These are phyloP conservation scores for Lunularia cruciata DNA, from an alignment of 225 moss, liverwort and hornwort genomes.

Conservation along the genomic window DNA sequence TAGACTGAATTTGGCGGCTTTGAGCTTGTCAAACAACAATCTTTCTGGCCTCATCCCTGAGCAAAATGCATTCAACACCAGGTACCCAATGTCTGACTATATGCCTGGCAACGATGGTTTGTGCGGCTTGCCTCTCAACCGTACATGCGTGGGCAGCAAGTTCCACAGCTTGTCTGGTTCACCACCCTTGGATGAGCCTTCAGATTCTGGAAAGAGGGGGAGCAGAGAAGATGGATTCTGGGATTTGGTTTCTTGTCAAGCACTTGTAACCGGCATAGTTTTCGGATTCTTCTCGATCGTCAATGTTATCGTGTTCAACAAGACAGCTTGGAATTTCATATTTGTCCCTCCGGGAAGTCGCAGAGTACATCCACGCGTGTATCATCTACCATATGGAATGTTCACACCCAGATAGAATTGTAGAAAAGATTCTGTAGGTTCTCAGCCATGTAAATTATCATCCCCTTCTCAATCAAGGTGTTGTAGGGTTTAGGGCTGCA, in stretches of 20 bases:
- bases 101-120: slow-evolving; percentile 25
- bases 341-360: slow-evolving; percentile 20
- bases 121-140: slow-evolving; percentile 25
- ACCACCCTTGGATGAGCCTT: neutral
- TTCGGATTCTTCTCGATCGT: slow-evolving; percentile 23
- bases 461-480: too few species aligned
- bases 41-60: slow-evolving; percentile 47
- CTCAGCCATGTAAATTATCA: too few species aligned
- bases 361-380: neutral
- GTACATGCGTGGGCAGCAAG: neutral
- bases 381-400: slow-evolving; percentile 24
- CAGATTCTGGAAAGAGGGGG: neutral
- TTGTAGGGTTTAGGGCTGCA: too few species aligned
- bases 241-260: slow-evolving; percentile 1
- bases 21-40: slow-evolving; percentile 44
- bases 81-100: slow-evolving; percentile 19
- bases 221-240: neutral
- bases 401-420: slow-evolving; percentile 25
- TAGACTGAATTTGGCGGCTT: slow-evolving; percentile 31
- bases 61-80: slow-evolving; percentile 5
- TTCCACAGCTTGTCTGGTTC: neutral
- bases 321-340: slow-evolving; percentile 24
- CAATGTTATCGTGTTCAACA: slow-evolving; percentile 3
- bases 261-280: slow-evolving; percentile 14
- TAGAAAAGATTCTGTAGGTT: too few species aligned